Percentiles rank a stretch among this genome's conserved stretches.
phyloP scores from a whole-genome alignment of 345 rosid genomes.

The Boechera stricta region DNA sequence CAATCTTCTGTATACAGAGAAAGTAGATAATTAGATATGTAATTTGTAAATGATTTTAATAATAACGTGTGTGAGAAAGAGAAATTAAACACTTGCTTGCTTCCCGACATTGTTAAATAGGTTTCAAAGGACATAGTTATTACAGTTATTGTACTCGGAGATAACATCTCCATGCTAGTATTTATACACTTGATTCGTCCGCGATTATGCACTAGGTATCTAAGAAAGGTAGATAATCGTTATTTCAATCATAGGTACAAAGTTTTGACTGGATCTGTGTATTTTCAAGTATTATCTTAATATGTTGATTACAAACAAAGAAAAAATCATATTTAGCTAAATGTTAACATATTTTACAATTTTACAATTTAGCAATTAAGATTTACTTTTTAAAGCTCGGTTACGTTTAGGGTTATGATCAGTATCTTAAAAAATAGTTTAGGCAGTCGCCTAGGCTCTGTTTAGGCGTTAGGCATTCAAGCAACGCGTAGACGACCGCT shows the following conservation, averaged over 20 bases:
- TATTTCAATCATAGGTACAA: neutral
- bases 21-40: neutral
- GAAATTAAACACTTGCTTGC: constrained; percentile 22
- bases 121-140: neutral
- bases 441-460: too few species aligned
- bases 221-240: neutral
- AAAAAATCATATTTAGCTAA: neutral
- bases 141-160: neutral
- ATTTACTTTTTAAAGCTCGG: too few species aligned
- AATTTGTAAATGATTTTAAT: neutral
- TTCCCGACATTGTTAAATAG: constrained; percentile 7
- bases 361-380: too few species aligned
- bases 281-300: neutral
- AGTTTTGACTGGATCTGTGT: neutral
- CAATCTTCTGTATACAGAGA: constrained; percentile 48
- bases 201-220: neutral
- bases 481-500: too few species aligned
- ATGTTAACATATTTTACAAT: neutral
- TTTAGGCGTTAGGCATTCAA: too few species aligned
- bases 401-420: too few species aligned
- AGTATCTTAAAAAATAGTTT: too few species aligned
- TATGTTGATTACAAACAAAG: neutral
- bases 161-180: neutral
- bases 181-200: neutral
- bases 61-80: neutral